phyloP scores from a whole-genome alignment of 1,284 basidiomycete genomes.

The Puccinia horiana region DNA sequence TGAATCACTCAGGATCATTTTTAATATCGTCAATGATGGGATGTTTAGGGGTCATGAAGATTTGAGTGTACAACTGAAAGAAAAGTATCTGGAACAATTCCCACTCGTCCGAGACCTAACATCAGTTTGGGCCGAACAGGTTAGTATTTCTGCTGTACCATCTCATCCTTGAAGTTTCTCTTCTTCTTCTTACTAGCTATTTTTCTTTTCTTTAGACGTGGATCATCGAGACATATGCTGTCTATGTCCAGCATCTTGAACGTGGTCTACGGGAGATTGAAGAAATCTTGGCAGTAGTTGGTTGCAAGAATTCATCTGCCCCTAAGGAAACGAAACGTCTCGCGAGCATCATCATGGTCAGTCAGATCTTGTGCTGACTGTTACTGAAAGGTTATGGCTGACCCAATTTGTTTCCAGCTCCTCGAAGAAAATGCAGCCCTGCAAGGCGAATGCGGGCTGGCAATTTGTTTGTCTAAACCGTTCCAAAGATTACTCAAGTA shows the following conservation, averaged over 20 bases:
- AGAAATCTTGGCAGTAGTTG: slow-evolving; percentile 69
- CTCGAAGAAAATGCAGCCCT: slow-evolving; percentile 78
- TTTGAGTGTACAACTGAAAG: slow-evolving; percentile 75
- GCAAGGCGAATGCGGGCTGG: slow-evolving; percentile 86
- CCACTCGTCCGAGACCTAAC: slow-evolving; percentile 85
- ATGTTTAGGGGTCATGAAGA: slow-evolving; percentile 83
- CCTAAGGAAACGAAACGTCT: slow-evolving; percentile 31
- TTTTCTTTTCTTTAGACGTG: slow-evolving; percentile 67
- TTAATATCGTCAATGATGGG: slow-evolving; percentile 78
- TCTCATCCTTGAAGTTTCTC: not conserved
- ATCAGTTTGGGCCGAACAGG: slow-evolving; percentile 88
- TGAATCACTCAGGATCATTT: slow-evolving; percentile 77
- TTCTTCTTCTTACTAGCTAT: not conserved
- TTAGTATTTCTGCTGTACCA: slow-evolving; percentile 56
- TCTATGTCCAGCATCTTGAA: slow-evolving; percentile 87
- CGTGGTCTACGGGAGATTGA: slow-evolving; percentile 83
- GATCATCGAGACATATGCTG: slow-evolving; percentile 85
- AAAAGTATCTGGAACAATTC: slow-evolving; percentile 87
- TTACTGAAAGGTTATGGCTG: not conserved
- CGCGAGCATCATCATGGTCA: slow-evolving; percentile 42
- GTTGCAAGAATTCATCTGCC: slow-evolving; percentile 33
- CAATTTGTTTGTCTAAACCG: slow-evolving; percentile 82
- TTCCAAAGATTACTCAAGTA: slow-evolving; percentile 96
- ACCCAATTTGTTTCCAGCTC: slow-evolving; percentile 3
- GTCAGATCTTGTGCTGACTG: slow-evolving; percentile 3